Evolutionary conservation across 805 yeast species (phyloP).

Genomic region (Jamesozyma jinghongensis): DNA sequence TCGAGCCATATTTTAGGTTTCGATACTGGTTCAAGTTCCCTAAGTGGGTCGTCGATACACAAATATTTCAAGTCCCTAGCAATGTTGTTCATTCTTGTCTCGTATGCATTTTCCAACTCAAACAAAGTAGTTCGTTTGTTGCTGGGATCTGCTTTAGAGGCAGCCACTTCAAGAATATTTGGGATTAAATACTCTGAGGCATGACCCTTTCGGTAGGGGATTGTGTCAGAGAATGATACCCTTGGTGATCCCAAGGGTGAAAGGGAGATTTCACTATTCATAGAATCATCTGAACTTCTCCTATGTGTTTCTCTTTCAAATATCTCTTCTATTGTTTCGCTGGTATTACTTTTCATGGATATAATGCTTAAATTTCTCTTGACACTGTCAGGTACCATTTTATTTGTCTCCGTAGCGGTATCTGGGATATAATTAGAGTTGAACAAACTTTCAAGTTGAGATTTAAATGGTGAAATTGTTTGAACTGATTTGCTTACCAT

Average conservation of each 20-base stretch:
- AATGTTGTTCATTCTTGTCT: not conserved
- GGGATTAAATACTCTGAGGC: too few species aligned
- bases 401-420: not conserved
- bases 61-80: not conserved
- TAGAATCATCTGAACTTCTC: conserved; percentile 4
- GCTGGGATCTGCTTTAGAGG: not conserved
- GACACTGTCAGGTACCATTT: too few species aligned
- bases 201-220: too few species aligned
- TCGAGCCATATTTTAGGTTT: too few species aligned
- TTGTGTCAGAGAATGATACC: not conserved
- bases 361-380: too few species aligned
- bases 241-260: not conserved
- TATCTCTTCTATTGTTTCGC: not conserved
- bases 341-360: not conserved
- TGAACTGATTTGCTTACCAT: conserved; percentile 4
- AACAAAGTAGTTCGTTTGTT: not conserved
- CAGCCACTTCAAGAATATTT: too few species aligned
- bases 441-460: conserved; percentile 5
- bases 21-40: too few species aligned
- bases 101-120: not conserved
- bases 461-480: conserved; percentile 4
- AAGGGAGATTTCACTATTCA: not conserved
- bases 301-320: not conserved
- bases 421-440: not conserved
- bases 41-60: not conserved